phyloP scores from a whole-genome alignment of 129 eudicot genomes.

The Centaurea solstitialis region DNA sequence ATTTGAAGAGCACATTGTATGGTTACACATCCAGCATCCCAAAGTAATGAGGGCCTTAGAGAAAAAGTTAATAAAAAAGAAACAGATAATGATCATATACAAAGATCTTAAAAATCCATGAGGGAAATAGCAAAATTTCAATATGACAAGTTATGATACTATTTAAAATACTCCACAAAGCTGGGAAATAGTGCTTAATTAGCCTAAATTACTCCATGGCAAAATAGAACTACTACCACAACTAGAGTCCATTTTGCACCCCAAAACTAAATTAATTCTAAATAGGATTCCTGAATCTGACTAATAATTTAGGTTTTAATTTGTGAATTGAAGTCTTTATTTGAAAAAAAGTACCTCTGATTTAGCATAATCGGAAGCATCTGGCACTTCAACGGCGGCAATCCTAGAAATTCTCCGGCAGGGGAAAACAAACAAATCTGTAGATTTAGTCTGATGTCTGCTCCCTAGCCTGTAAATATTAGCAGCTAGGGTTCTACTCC shows the following conservation, averaged over 20 bases:
- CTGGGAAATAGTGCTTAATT: background rate
- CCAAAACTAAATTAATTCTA: background rate
- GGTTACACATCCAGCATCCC: background rate
- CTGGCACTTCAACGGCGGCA: conserved; percentile 31
- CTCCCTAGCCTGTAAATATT: conserved; percentile 9
- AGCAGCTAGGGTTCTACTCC: conserved; percentile 34
- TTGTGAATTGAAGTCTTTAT: no score
- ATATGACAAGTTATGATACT: background rate
- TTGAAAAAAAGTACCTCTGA: conserved; percentile 33
- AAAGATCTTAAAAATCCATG: background rate
- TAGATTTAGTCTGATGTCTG: conserved; percentile 14
- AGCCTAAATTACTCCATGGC: background rate
- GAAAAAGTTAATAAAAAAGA: background rate
- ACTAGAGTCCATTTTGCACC: background rate
- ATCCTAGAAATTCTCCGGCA: conserved; percentile 37
- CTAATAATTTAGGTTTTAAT: no score
- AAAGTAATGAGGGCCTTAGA: background rate
- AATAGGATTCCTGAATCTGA: background rate
- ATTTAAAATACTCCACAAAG: background rate
- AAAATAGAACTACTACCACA: background rate
- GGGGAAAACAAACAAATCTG: conserved; percentile 20
- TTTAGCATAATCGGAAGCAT: conserved; percentile 24
- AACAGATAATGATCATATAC: background rate
- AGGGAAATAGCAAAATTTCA: background rate
- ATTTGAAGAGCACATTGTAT: background rate